These are phyloP conservation scores for Scutellaria galericulata DNA, from an alignment of 257 asterid genomes.

Conservation along the genomic window DNA sequence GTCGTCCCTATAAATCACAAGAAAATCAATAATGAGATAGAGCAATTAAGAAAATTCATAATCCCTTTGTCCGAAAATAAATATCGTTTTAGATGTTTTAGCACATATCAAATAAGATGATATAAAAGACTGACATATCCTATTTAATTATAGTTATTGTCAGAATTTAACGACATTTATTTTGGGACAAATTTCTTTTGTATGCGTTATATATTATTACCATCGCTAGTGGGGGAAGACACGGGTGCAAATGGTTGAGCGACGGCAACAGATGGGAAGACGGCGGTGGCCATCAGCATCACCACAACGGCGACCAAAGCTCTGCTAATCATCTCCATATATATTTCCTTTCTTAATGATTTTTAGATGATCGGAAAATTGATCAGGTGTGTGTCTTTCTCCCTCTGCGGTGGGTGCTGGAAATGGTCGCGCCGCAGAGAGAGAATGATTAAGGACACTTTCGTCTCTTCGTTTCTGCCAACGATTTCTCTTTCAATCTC, in stretches of 20 bases:
- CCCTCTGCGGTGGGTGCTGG: conserved; percentile 40
- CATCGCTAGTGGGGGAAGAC: conserved; percentile 46
- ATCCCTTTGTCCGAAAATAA: no score
- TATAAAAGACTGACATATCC: no score
- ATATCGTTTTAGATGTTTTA: no score
- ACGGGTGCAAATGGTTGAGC: conserved; percentile 40
- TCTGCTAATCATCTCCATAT: conserved; percentile 45
- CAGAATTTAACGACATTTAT: neutral
- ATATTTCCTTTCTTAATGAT: neutral
- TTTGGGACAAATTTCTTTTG: no score
- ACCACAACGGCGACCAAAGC: conserved; percentile 37
- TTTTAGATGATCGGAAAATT: conserved; percentile 12
- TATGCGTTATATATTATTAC: conserved; percentile 15
- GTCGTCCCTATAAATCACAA: conserved; percentile 47
- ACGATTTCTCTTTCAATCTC: conserved; percentile 4
- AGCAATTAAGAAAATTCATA: no score
- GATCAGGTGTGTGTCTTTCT: conserved; percentile 13
- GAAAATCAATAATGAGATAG: neutral
- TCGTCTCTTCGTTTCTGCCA: conserved; percentile 6
- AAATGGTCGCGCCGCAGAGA: conserved; percentile 43
- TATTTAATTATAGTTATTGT: no score
- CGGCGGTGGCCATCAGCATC: conserved; percentile 34
- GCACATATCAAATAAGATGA: no score
- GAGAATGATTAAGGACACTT: conserved; percentile 27
- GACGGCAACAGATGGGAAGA: conserved; percentile 33